phyloP scores from a whole-genome alignment of 2,329 filamentous ascomycete genomes.

The Cordyceps javanica region DNA sequence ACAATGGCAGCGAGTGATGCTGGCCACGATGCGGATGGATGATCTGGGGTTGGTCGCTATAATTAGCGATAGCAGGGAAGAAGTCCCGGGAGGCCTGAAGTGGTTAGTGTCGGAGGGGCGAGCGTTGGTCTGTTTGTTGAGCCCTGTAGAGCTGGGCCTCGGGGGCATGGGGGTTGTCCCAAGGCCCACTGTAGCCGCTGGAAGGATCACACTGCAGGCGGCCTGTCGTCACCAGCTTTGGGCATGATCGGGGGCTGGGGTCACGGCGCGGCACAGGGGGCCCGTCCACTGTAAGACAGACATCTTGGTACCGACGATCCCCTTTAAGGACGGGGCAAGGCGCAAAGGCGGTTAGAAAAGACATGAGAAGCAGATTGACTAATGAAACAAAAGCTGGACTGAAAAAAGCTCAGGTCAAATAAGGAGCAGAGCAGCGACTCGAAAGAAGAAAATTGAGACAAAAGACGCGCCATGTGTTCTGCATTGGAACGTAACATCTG shows the following conservation, averaged over 20 bases:
- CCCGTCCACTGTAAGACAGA: no score
- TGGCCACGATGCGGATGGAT: neutral
- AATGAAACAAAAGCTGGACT: no score
- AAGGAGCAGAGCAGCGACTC: neutral
- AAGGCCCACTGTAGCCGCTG: neutral
- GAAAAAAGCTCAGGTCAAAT: neutral
- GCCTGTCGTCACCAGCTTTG: no score
- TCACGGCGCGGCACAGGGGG: no score
- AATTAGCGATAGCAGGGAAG: neutral
- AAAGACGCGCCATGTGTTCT: neutral
- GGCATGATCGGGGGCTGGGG: no score
- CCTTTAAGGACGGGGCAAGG: no score
- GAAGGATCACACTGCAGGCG: neutral
- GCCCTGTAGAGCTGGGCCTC: neutral
- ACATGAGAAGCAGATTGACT: no score
- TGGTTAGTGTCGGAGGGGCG: neutral
- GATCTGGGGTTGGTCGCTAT: neutral
- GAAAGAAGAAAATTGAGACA: neutral
- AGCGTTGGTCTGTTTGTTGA: neutral
- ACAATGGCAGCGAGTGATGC: neutral
- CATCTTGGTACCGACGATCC: no score
- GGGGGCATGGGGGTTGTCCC: neutral
- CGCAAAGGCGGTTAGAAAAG: no score
- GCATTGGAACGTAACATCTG: slow-evolving; percentile 11
- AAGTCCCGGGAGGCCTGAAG: neutral